A percentile compares a stretch with the other conserved stretches of the same genome.
Evolutionary conservation across 1,284 basidiomycete genomes (phyloP).

Genomic region (Pseudozyma sp.): DNA sequence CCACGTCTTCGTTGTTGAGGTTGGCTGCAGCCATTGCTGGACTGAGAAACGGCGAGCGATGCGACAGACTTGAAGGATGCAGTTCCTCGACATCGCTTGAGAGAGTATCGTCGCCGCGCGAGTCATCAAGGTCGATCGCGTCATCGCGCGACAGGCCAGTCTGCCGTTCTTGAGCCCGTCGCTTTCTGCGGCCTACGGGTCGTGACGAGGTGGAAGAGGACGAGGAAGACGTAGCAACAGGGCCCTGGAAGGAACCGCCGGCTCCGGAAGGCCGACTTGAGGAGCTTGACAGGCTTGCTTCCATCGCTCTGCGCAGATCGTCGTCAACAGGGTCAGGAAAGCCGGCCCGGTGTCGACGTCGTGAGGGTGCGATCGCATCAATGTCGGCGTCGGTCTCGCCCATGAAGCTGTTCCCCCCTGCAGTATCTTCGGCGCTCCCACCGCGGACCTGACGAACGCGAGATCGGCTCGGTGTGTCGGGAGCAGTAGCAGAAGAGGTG

Average conservation of each 20-base stretch:
- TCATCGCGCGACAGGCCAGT: slow-evolving; percentile 41
- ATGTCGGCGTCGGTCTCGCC: slow-evolving; percentile 59
- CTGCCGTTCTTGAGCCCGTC: slow-evolving; percentile 44
- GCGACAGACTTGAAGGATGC: slow-evolving; percentile 18
- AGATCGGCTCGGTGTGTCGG: slow-evolving; percentile 33
- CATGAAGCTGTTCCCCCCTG: slow-evolving; percentile 14
- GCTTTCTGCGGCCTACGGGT: slow-evolving; percentile 29
- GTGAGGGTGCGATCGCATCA: slow-evolving; percentile 59
- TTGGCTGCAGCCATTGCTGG: slow-evolving; percentile 48
- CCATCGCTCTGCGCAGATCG: slow-evolving; percentile 49
- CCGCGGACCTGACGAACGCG: slow-evolving; percentile 35
- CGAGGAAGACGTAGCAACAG: slow-evolving; percentile 9
- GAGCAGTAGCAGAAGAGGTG: slow-evolving; percentile 1
- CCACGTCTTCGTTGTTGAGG: slow-evolving; percentile 42
- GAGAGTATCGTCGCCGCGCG: slow-evolving; percentile 18
- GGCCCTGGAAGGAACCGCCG: slow-evolving; percentile 16
- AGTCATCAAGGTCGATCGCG: slow-evolving; percentile 45
- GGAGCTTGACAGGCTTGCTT: slow-evolving; percentile 37
- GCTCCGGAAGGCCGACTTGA: slow-evolving; percentile 14
- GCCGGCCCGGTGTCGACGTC: slow-evolving; percentile 29
- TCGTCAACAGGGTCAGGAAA: slow-evolving; percentile 37
- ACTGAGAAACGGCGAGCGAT: slow-evolving; percentile 47
- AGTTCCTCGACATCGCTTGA: slow-evolving; percentile 38
- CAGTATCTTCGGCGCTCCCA: slow-evolving; percentile 19
- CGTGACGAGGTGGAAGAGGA: slow-evolving; percentile 24